Evolutionary conservation across 1,284 basidiomycete genomes (phyloP).

Genomic region (Afroboletus lepidellus): DNA sequence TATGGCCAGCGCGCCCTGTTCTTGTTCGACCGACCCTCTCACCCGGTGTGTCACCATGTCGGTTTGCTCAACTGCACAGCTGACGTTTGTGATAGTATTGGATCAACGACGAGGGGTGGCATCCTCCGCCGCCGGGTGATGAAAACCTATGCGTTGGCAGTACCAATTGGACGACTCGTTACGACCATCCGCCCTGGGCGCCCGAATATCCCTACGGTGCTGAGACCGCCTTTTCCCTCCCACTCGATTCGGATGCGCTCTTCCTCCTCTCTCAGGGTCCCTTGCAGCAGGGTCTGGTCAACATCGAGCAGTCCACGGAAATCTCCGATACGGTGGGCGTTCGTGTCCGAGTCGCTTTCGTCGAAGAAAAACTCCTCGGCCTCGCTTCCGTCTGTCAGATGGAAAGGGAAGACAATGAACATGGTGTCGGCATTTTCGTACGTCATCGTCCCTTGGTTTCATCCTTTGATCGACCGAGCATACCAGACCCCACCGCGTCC

Average conservation of each 20-base stretch:
- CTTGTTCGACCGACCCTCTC: background rate
- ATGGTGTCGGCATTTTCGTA: conserved; percentile 46
- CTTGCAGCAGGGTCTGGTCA: conserved; percentile 31
- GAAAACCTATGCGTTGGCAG: conserved; percentile 15
- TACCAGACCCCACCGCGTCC: conserved; percentile 6
- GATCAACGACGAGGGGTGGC: background rate
- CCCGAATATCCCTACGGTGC: conserved; percentile 24
- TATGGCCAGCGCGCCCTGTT: conserved; percentile 5
- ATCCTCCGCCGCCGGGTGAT: background rate
- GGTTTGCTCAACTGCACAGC: background rate
- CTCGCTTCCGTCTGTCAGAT: conserved; percentile 38
- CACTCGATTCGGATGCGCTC: conserved; percentile 36
- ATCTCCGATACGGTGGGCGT: conserved; percentile 32
- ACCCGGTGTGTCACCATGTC: conserved; percentile 14
- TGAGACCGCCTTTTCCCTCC: conserved; percentile 37
- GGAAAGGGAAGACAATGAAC: conserved; percentile 27
- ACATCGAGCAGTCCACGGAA: conserved; percentile 33
- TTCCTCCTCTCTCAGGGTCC: conserved; percentile 39
- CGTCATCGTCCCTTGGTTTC: conserved; percentile 14
- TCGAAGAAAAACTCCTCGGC: conserved; percentile 25
- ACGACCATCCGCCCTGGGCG: conserved; percentile 29
- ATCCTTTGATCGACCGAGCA: background rate
- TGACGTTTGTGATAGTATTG: conserved; percentile 7
- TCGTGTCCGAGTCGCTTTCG: conserved; percentile 36
- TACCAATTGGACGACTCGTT: conserved; percentile 28